phyloP scores from a whole-genome alignment of 345 rosid genomes.

The Conringia planisiliqua region DNA sequence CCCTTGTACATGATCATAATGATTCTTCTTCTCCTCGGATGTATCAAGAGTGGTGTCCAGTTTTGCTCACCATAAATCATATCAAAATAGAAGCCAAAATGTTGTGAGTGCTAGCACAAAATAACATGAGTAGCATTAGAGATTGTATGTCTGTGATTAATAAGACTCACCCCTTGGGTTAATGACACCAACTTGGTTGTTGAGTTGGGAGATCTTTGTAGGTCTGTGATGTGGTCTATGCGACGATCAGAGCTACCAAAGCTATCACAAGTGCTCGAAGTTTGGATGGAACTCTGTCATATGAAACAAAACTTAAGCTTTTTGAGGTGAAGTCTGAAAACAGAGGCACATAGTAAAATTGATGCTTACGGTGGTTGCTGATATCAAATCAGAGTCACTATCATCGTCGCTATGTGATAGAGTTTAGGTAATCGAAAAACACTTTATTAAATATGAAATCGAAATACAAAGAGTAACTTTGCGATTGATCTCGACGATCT shows the following conservation, averaged over 20 bases:
- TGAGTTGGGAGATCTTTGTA: neutral
- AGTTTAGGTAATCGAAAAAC: too few relatives aligned
- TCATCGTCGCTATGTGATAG: conserved; percentile 26
- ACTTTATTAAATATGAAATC: too few relatives aligned
- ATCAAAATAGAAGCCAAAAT: neutral
- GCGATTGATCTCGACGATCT: too few relatives aligned
- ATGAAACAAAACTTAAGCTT: neutral
- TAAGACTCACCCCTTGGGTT: neutral
- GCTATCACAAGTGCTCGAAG: conserved; percentile 15
- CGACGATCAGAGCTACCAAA: conserved; percentile 13
- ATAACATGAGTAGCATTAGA: neutral
- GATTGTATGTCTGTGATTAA: too few relatives aligned
- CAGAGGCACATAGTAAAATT: neutral
- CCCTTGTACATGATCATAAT: neutral
- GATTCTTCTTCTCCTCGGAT: neutral
- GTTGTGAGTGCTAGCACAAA: neutral
- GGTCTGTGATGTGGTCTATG: neutral
- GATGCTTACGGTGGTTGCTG: conserved; percentile 18
- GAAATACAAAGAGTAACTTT: too few relatives aligned
- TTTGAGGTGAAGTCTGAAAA: neutral
- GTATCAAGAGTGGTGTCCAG: neutral
- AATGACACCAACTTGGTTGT: neutral
- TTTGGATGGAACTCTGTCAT: neutral
- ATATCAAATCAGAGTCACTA: conserved; percentile 3
- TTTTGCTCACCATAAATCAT: neutral